Percentiles rank a stretch among this genome's conserved stretches.
Evolutionary conservation across 352 stramenopile species (phyloP).

Genomic region (Phytophthora litchii): DNA sequence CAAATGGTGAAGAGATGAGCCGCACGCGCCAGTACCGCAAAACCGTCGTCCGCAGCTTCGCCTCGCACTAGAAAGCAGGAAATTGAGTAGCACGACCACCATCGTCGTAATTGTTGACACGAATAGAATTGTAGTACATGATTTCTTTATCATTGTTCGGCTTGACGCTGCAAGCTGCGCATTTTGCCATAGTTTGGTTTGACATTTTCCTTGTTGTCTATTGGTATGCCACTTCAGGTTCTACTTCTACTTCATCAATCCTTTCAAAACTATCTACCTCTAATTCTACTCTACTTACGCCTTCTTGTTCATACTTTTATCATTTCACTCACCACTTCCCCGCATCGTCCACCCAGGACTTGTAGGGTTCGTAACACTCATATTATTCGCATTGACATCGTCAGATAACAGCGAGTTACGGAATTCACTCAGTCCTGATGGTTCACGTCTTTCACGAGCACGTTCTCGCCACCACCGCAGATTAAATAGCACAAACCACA

Average conservation of each 20-base stretch:
- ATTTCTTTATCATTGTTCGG: constrained; percentile 10
- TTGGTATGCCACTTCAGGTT: background rate
- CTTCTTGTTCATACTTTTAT: constrained; percentile 13
- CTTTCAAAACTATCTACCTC: background rate
- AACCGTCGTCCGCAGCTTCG: constrained; percentile 81
- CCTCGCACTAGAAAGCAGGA: constrained; percentile 48
- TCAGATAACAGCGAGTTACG: constrained; percentile 26
- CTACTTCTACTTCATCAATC: constrained; percentile 1
- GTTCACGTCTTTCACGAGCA: constrained; percentile 10
- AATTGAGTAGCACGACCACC: constrained; percentile 13
- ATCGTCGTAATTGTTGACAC: constrained; percentile 25
- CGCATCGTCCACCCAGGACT: constrained; percentile 13
- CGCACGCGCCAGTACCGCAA: constrained; percentile 72
- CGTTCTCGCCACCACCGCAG: constrained; percentile 47
- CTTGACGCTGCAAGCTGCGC: no score
- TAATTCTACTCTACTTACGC: constrained; percentile 6
- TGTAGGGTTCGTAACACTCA: constrained; percentile 19
- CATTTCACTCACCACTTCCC: constrained; percentile 1
- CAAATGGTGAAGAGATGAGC: constrained; percentile 67
- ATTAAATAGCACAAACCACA: constrained; percentile 50
- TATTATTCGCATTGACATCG: constrained; percentile 10
- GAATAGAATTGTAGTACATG: constrained; percentile 31
- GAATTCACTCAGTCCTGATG: constrained; percentile 22
- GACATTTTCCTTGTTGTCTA: no score
- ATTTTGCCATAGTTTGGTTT: no score